Percentiles rank a stretch among this genome's conserved stretches.
Conservation (phyloP, 371 early-diverging fungal species). For the Zychaea mexicana region DNA sequence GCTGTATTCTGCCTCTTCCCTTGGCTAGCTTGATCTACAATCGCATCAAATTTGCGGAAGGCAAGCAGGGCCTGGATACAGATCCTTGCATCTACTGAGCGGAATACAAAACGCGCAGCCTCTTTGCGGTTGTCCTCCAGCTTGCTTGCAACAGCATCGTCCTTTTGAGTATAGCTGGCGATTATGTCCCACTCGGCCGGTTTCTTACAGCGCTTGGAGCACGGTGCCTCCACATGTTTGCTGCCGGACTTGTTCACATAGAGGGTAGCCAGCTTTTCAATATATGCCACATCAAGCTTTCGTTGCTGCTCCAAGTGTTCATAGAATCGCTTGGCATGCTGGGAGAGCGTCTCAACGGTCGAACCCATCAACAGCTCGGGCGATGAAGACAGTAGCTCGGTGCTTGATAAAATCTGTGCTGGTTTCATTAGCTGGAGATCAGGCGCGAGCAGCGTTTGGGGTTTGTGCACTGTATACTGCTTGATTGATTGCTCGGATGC, state of each 20-base stretch:
- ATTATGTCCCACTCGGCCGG: conserved; percentile 26
- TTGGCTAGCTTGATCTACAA: conserved; percentile 5
- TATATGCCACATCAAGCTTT: conserved; percentile 30
- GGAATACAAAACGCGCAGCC: conserved; percentile 2
- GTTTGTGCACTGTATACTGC: conserved; percentile 6
- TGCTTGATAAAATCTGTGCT: conserved; percentile 8
- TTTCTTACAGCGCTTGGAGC: conserved; percentile 34
- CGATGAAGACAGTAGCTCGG: conserved; percentile 18
- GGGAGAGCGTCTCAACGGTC: conserved; percentile 17
- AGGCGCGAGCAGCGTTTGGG: conserved; percentile 5
- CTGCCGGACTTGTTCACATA: conserved; percentile 30
- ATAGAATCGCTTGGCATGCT: conserved; percentile 28
- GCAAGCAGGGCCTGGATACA: conserved; percentile 20
- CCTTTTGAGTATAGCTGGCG: conserved; percentile 2
- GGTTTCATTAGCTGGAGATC: conserved; percentile 19
- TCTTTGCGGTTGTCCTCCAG: conserved; percentile 12
- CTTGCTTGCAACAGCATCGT: not conserved
- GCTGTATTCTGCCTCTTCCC: not conserved
- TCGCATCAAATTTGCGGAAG: conserved; percentile 8
- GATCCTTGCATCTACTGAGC: conserved; percentile 20
- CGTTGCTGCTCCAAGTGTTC: conserved; percentile 26
- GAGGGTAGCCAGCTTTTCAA: conserved; percentile 26
- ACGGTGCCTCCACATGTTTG: conserved; percentile 31
- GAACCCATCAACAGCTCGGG: conserved; percentile 31
- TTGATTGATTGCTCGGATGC: conserved; percentile 1